Conservation (phyloP, 2,329 filamentous ascomycete species). For the Exophiala spinifera region DNA sequence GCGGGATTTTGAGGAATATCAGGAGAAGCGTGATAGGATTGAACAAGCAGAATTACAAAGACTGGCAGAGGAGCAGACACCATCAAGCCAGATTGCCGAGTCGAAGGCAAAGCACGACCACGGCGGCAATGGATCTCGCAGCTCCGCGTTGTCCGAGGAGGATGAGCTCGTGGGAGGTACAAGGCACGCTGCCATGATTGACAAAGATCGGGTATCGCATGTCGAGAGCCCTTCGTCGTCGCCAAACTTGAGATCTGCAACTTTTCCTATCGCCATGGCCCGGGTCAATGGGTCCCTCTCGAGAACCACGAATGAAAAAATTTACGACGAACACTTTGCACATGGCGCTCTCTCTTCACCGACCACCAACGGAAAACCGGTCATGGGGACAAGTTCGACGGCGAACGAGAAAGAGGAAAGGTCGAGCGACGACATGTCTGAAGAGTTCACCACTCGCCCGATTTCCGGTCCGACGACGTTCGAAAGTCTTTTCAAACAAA, state of each 20-base stretch:
- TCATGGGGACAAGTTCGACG: not conserved
- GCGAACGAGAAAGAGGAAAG: not conserved
- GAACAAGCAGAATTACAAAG: constrained; percentile 34
- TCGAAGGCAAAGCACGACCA: not conserved
- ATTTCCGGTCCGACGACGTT: constrained; percentile 46
- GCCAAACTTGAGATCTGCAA: not conserved
- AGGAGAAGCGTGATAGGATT: constrained; percentile 37
- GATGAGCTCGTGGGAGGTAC: not conserved
- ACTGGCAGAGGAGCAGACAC: constrained; percentile 5
- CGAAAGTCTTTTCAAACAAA: constrained; percentile 46
- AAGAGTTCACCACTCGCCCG: not conserved
- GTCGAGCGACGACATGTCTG: not conserved
- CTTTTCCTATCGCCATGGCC: not conserved
- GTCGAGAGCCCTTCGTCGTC: not conserved
- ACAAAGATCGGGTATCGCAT: not conserved
- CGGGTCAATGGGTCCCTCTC: not conserved
- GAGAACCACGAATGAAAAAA: not conserved
- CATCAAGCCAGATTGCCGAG: not conserved
- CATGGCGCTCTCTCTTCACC: not conserved
- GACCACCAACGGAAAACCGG: not conserved
- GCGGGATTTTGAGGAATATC: constrained; percentile 46
- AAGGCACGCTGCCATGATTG: not conserved
- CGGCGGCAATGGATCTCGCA: not conserved
- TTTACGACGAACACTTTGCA: not conserved
- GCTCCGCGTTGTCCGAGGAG: not conserved